These are phyloP conservation scores for Phaeophleospora eucalypticola DNA, from an alignment of 2,329 filamentous ascomycete genomes.

Conservation along the genomic window DNA sequence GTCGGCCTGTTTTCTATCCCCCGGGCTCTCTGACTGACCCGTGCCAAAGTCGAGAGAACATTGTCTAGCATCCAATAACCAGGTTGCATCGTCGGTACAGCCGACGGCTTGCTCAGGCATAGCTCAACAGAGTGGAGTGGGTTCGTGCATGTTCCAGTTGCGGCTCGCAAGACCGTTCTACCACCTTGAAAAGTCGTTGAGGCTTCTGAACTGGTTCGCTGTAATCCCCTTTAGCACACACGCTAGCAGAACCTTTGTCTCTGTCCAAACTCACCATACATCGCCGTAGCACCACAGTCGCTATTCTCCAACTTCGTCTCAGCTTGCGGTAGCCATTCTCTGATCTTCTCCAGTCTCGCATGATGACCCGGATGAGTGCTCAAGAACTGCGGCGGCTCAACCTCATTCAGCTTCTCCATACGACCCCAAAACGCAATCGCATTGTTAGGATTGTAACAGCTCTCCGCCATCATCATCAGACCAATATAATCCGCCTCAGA, in stretches of 20 bases:
- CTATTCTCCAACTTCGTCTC: slow-evolving; percentile 34
- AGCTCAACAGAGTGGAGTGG: too few species aligned
- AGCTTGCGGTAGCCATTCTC: slow-evolving; percentile 51
- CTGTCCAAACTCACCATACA: slow-evolving; percentile 13
- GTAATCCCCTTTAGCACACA: not conserved
- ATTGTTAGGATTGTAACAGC: slow-evolving; percentile 67
- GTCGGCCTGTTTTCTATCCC: too few species aligned
- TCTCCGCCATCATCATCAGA: slow-evolving; percentile 76
- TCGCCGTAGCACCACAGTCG: slow-evolving; percentile 20
- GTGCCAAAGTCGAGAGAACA: too few species aligned
- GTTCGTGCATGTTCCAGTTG: too few species aligned
- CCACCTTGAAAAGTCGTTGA: slow-evolving; percentile 3
- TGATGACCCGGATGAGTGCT: slow-evolving; percentile 72
- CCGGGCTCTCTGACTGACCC: too few species aligned
- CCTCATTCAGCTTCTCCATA: slow-evolving; percentile 40
- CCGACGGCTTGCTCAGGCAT: too few species aligned
- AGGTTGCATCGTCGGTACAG: too few species aligned
- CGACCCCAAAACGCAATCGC: slow-evolving; percentile 58
- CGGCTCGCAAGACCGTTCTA: too few species aligned
- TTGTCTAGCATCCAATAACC: too few species aligned
- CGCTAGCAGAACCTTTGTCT: too few species aligned
- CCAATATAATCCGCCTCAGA: slow-evolving; percentile 76
- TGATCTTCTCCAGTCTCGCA: slow-evolving; percentile 61
- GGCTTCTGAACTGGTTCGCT: not conserved
- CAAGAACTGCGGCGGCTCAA: slow-evolving; percentile 63